Percentiles rank a stretch among this genome's conserved stretches.
Evolutionary conservation across 2,329 filamentous ascomycete species (phyloP).

Genomic region (Trichoderma asperellum): DNA sequence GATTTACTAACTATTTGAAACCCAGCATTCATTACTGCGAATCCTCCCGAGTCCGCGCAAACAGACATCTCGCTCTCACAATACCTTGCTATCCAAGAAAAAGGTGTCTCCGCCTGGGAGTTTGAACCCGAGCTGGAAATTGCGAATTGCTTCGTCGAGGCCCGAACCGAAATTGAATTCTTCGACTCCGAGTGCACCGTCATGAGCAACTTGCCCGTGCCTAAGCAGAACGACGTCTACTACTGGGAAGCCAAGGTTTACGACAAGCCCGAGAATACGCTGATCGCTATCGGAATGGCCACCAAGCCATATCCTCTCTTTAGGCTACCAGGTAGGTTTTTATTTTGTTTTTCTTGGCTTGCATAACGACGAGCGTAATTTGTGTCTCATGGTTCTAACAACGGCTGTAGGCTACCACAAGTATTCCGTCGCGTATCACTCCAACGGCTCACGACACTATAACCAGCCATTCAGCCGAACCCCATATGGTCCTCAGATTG

Average conservation of each 20-base stretch:
- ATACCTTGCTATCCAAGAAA: conserved; percentile 97
- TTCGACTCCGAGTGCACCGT: conserved; percentile 98
- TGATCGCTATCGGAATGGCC: conserved; percentile 89
- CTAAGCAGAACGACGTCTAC: conserved; percentile 98
- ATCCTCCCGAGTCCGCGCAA: conserved; percentile 91
- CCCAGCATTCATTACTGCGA: conserved; percentile 87
- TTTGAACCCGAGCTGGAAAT: conserved; percentile 99
- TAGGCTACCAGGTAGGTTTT: conserved; percentile 77
- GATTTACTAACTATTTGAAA: conserved; percentile 5
- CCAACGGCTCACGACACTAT: conserved; percentile 80
- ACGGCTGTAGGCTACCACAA: conserved; percentile 75
- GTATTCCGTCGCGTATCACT: conserved; percentile 88
- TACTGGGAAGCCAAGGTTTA: conserved; percentile 99
- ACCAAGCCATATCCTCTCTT: conserved; percentile 98
- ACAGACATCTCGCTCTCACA: conserved; percentile 98
- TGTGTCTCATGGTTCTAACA: conserved; percentile 9
- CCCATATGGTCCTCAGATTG: conserved; percentile 78
- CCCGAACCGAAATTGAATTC: conserved; percentile 95
- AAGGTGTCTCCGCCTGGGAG: conserved; percentile 99
- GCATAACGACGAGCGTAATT: too few species aligned
- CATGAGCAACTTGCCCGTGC: conserved; percentile 93
- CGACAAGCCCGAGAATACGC: conserved; percentile 88
- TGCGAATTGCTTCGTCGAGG: conserved; percentile 98
- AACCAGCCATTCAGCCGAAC: conserved; percentile 89
- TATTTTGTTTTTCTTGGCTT: neutral